Evolutionary conservation across 192 early-diverging fungal species (phyloP), one percentile per base, ranked within the genome.

Genomic region (Coemansia reversa): DNA sequence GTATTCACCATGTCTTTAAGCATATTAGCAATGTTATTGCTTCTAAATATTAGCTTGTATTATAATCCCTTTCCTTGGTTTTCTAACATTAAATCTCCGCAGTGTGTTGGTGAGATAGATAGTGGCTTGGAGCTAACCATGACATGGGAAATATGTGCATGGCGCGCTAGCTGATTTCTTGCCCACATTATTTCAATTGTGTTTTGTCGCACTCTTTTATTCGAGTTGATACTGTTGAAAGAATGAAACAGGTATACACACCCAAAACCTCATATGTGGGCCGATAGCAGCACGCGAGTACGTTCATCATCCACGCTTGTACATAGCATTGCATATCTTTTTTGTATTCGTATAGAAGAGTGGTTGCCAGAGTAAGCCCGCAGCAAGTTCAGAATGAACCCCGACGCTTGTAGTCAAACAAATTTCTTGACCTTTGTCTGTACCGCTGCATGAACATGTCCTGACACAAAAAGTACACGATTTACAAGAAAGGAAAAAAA

Each of bases 401-500:
- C 39, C 39, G 39, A 45, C 14, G 12, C 3, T 16, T 45, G 39
- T 45, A 16, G 14, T 45, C 39, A 2, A 45, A 16, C 16, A 14
- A 16, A 16, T 16, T 16, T 12, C 39, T 45, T 45, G 39, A 45
- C 9, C 39, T 9, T 45, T 45, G 35, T 39, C 35, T 39, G 39
- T 45, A 12, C 39, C 14, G 16, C 39, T 45, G 39, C 39, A 45
- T 45, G 39, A 14, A 20, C 55, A 20, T 57, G 33, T 35, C 33
- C 33, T 29, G n/a, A 33, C 18, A 32, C 51, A 7, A 52, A n/a
- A 11, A 52, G 11, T 32, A 57, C 58, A 48, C 45, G 48, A 39
- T 60, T n/a, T 23, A 60, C 47, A 28, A 57, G 35, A 48, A 60
- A 49, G 39, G 58, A 60, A 39, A 60, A 23, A 35, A 60, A 39